Conservation (phyloP, 495 filamentous ascomycete genomes). For the Penicillium malachiteum region DNA sequence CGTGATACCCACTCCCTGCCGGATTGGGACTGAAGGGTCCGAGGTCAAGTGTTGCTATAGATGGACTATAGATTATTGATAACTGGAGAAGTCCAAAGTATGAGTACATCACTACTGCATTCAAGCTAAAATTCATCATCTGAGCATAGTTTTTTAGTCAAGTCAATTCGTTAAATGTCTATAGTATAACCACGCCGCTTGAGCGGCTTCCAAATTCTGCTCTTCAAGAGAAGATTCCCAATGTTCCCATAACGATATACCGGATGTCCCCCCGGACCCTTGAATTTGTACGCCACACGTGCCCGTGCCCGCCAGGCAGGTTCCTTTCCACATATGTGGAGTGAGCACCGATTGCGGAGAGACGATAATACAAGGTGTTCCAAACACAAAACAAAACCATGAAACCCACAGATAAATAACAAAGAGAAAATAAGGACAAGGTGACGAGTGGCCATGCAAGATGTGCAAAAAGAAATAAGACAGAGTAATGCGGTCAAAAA, state of each 20-base stretch:
- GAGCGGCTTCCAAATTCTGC: neutral
- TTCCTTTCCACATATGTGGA: constrained; percentile 6
- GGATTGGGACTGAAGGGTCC: neutral
- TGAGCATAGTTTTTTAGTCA: constrained; percentile 8
- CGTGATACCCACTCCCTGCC: neutral
- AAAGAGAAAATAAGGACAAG: constrained; percentile 9
- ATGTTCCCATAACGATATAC: constrained; percentile 6
- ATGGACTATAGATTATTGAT: too few species aligned
- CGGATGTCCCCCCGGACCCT: constrained; percentile 9
- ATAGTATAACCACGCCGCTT: constrained; percentile 10
- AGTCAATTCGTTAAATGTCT: constrained; percentile 27
- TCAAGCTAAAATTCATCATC: too few species aligned
- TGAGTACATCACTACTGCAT: neutral
- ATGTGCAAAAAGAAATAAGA: neutral
- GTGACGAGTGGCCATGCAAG: constrained; percentile 2
- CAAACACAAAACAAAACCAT: constrained; percentile 5
- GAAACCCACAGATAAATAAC: constrained; percentile 5
- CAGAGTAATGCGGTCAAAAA: neutral
- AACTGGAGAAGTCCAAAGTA: neutral
- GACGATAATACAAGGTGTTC: constrained; percentile 17
- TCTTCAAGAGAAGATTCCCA: constrained; percentile 1
- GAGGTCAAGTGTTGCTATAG: too few species aligned
- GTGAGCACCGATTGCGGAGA: constrained; percentile 7
- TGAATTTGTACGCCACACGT: constrained; percentile 11
- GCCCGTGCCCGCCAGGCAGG: constrained; percentile 27